phyloP scores from a whole-genome alignment of 768 basidiomycete genomes.

The Auriculariales sp. region DNA sequence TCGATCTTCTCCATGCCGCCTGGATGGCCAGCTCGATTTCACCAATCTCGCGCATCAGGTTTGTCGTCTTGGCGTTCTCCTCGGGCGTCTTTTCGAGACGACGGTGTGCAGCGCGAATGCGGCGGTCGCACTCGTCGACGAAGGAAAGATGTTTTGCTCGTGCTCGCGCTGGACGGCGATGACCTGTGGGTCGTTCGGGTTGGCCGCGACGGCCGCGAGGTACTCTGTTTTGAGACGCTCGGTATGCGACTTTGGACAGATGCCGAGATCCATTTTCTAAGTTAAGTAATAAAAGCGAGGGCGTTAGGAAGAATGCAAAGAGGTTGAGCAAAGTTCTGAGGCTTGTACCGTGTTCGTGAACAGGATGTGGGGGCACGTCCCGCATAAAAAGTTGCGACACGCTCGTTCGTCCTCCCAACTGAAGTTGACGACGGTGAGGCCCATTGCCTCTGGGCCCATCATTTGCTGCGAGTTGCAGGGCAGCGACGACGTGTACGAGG shows the following conservation, averaged over 20 bases:
- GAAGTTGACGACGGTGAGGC: slow-evolving; percentile 81
- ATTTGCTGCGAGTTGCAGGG: slow-evolving; percentile 56
- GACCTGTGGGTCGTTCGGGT: slow-evolving; percentile 69
- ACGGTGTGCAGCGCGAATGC: slow-evolving; percentile 86
- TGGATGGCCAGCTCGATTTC: slow-evolving; percentile 99
- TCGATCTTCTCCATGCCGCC: slow-evolving; percentile 98
- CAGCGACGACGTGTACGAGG: no score
- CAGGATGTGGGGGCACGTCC: slow-evolving; percentile 93
- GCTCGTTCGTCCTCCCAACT: slow-evolving; percentile 95
- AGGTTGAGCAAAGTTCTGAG: neutral
- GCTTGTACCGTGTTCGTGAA: slow-evolving; percentile 90
- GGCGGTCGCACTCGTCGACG: slow-evolving; percentile 95
- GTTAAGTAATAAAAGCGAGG: no score
- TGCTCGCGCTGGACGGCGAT: slow-evolving; percentile 88
- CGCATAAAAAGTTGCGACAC: slow-evolving; percentile 94
- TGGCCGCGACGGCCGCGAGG: slow-evolving; percentile 59
- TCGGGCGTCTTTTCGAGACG: slow-evolving; percentile 99
- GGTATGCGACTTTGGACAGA: slow-evolving; percentile 93
- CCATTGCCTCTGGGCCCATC: slow-evolving; percentile 99
- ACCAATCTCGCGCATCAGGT: slow-evolving; percentile 98
- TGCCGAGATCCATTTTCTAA: slow-evolving; percentile 99
- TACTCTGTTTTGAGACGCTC: slow-evolving; percentile 89
- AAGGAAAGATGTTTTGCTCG: slow-evolving; percentile 89
- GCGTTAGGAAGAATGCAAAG: no score
- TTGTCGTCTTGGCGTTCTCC: slow-evolving; percentile 98